Evolutionary conservation across 1,284 basidiomycete species (phyloP).

Genomic region (Pseudozyma sp.): DNA sequence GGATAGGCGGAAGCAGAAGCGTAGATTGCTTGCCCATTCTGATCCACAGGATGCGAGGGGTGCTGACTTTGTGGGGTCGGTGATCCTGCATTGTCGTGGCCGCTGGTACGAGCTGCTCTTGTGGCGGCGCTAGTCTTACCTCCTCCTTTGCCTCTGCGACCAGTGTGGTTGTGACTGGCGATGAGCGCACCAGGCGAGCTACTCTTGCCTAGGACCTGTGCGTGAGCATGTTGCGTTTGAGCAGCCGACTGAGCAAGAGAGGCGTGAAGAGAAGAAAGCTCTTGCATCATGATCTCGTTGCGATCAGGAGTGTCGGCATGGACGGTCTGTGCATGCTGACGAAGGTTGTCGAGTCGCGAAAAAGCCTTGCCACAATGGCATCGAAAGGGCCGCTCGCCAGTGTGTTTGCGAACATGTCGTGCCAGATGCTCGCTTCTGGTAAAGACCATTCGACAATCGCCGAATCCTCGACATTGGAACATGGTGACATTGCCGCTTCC

Average conservation of each 20-base stretch:
- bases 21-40: constrained; percentile 15
- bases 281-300: constrained; percentile 92
- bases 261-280: constrained; percentile 85
- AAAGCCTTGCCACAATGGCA: constrained; percentile 97
- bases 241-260: constrained; percentile 74
- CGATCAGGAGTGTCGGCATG: constrained; percentile 86
- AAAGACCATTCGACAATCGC: constrained; percentile 96
- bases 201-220: constrained; percentile 57
- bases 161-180: constrained; percentile 46
- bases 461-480: constrained; percentile 93
- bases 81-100: constrained; percentile 7
- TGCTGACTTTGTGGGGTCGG: constrained; percentile 2
- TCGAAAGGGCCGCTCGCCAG: constrained; percentile 89
- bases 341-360: constrained; percentile 93
- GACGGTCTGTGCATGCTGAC: constrained; percentile 95
- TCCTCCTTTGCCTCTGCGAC: constrained; percentile 35
- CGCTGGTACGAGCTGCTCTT: constrained; percentile 24
- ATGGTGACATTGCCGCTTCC: constrained; percentile 77
- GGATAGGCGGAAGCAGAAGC: constrained; percentile 10
- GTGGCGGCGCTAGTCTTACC: constrained; percentile 33
- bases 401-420: constrained; percentile 95
- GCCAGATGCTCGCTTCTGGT: constrained; percentile 93
- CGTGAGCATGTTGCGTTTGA: constrained; percentile 57
- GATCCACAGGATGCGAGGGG: neutral
- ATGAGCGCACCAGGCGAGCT: constrained; percentile 45